These are phyloP conservation scores for Glycine tomentella DNA, from an alignment of 306 rosid genomes.

Conservation along the genomic window DNA sequence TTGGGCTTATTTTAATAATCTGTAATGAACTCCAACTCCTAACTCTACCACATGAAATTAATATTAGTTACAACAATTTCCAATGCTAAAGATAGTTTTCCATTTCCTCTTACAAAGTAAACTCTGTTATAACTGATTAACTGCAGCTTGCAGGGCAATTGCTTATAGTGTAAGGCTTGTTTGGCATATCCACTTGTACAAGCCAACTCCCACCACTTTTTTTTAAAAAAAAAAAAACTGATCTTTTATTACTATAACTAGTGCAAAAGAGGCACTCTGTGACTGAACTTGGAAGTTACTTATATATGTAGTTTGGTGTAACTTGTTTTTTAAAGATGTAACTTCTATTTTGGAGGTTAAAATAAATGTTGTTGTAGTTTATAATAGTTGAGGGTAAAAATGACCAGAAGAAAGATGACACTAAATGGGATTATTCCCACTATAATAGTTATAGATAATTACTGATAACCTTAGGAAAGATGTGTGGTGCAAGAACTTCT, in stretches of 20 bases:
- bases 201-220: background rate
- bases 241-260: background rate
- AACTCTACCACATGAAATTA: constrained; percentile 6
- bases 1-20: background rate
- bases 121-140: background rate
- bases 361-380: no score
- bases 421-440: no score
- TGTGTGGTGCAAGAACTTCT: constrained; percentile 28
- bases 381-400: no score
- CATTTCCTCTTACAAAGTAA: constrained; percentile 12
- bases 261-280: no score
- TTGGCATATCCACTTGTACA: constrained; percentile 9
- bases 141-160: background rate
- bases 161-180: background rate
- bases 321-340: no score
- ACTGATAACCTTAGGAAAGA: constrained; percentile 3
- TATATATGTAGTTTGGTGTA: no score
- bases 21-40: background rate
- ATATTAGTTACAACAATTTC: background rate
- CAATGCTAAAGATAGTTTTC: constrained; percentile 16
- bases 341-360: no score
- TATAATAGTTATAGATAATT: background rate
- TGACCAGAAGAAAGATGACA: background rate
- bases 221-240: background rate
- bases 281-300: no score